Base-by-base conservation (phyloP, 129 eudicot genomes). In the Dittrichia graveolens region DNA sequence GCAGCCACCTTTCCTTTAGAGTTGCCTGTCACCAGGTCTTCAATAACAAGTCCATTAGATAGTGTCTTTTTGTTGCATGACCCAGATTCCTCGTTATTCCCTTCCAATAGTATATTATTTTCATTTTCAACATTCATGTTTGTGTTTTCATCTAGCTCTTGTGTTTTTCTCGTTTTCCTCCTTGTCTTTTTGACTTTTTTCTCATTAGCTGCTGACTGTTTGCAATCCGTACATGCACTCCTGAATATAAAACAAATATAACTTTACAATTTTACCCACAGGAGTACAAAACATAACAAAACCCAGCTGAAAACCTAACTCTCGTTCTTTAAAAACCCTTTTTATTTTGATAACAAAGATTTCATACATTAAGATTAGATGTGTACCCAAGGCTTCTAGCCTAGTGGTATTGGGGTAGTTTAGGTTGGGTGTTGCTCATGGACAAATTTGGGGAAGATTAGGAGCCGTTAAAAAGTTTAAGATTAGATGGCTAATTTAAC, bases 1-100 rank as follows among this genome's bases (percentile, higher is more conserved):
- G 81, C 71, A 43, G 99, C 99, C 49, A 78, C 82, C 83, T 84
- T 95, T 69, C 99, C 91, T 75, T 83, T 79, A n/a, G 88, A 86
- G 53, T 69, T 79, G 48, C 85, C 87, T 61, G 73, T 74, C 67
- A 67, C 82, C 3, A 94, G 68, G 65, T 82, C 91, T 82, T 87
- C 91, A 69, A 94, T 79, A 45, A 78, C 76, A 75, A 94, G 76
- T 6, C 99, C 97, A 71, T 86, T 94, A 19, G 96, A 80, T 63
- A 84, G 79, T 47, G 81, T 84, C 85, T 82, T 85, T 63, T 19
- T 78, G 42, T 66, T 67, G 38, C 65, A 57, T 43, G 82, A 67
- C 67, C 81, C 80, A 47, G 56, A 35, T 65, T 70, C n/a, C n/a
- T n/a, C 77, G 61, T 37, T 66, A 24, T 24, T 24, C 31, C 31